Conservation (phyloP, 148 eudicot genomes). For the Arbutus unedo region DNA sequence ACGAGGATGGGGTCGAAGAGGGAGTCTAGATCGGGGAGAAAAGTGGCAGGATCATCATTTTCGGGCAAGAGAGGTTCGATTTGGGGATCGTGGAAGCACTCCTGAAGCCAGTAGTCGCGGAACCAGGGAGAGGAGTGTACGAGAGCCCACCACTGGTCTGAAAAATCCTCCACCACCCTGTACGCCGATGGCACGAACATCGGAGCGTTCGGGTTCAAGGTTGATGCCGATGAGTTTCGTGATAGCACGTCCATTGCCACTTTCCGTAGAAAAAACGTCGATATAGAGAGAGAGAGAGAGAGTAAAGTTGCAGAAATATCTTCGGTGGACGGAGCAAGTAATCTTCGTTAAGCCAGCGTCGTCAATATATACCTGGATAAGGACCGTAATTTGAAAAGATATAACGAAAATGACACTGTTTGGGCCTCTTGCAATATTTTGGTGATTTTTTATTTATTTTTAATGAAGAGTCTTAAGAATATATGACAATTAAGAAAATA, state of each 20-base stretch:
- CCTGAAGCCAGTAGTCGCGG: slow-evolving; percentile 87
- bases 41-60: slow-evolving; percentile 21
- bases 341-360: background rate
- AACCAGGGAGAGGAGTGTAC: slow-evolving; percentile 74
- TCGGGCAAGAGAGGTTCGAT: slow-evolving; percentile 19
- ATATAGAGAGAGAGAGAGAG: background rate
- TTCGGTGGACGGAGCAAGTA: background rate
- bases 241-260: slow-evolving; percentile 41
- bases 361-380: background rate
- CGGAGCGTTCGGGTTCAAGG: slow-evolving; percentile 78
- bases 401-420: slow-evolving; percentile 7
- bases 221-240: slow-evolving; percentile 25
- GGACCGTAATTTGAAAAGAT: background rate
- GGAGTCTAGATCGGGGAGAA: slow-evolving; percentile 38
- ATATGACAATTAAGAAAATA: too few species aligned
- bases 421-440: background rate
- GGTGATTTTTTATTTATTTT: too few species aligned
- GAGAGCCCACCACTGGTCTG: slow-evolving; percentile 80
- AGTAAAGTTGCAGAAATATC: background rate
- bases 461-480: too few species aligned
- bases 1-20: slow-evolving; percentile 18
- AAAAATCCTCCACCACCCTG: slow-evolving; percentile 72
- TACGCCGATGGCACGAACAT: slow-evolving; percentile 72
- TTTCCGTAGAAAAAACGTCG: background rate
- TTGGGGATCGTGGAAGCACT: slow-evolving; percentile 55